Conservation (phyloP, 768 basidiomycete species). For the Trametes punicea region DNA sequence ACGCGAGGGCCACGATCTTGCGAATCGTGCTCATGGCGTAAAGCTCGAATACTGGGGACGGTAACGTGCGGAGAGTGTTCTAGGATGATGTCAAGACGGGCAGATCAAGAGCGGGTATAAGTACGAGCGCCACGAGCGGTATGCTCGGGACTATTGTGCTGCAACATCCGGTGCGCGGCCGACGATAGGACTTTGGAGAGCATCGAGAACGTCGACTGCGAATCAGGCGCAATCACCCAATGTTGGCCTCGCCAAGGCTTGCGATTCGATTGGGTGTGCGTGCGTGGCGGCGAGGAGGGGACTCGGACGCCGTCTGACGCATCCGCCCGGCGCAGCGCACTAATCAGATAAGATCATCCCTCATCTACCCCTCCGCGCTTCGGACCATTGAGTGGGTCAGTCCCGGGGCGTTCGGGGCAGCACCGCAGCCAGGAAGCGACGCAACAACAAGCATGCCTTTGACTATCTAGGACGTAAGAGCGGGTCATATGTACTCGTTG, state of each 20-base stretch:
- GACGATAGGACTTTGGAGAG: conserved; percentile 4
- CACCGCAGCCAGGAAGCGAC: no score
- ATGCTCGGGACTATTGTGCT: not conserved
- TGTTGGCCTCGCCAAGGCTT: no score
- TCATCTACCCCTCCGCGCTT: not conserved
- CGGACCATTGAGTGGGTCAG: no score
- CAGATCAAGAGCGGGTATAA: not conserved
- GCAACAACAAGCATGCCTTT: no score
- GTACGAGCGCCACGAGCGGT: not conserved
- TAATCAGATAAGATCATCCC: conserved; percentile 12
- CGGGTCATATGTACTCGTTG: no score
- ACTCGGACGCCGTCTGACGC: conserved; percentile 6
- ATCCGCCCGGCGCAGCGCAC: not conserved
- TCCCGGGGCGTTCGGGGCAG: no score
- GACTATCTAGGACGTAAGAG: no score
- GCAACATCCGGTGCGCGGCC: not conserved
- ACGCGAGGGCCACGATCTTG: conserved; percentile 26
- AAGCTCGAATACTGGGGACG: not conserved
- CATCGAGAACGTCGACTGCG: conserved; percentile 9
- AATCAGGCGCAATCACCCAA: not conserved
- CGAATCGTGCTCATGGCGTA: conserved; percentile 24
- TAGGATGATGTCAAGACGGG: not conserved
- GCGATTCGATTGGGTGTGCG: no score
- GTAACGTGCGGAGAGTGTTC: not conserved
- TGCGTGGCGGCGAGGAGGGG: not conserved